Evolutionary conservation across 1,139 yeast species (phyloP), one percentile per base, ranked within the genome.

Genomic region (Keqinozyma sinolaborantium): DNA sequence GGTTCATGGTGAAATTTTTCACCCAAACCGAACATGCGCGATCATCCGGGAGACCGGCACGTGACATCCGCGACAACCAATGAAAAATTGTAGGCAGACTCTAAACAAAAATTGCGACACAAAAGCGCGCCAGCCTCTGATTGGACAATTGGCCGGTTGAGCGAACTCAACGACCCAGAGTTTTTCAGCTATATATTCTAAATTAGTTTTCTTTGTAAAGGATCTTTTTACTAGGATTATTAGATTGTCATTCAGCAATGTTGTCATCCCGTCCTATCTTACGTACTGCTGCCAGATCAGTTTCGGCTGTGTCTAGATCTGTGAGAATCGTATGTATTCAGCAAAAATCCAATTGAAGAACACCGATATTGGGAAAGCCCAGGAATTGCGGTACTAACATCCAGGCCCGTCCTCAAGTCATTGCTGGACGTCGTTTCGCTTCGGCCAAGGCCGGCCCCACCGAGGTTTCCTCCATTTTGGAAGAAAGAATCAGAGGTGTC

Each of bases 401-500:
- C 24, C 59, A 79, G 85, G 83, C 86, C 58, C 84, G 85, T 72
- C 86, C 88, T 53, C 67, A 74, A 60, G 10, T 18, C 21, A 60
- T 73, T 54, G 66, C 75, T 56, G 79, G 81, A 59, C 61, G 61
- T 53, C 82, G 95, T 70, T 86, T 78, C 64, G 97, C 97, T 62
- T 82, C 94, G 46, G 94, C 95, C 56, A 94, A 92, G 82, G 95
- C 97, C 60, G 90, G 95, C 55, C 97, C 99, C 64, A 92, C 98
- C 54, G 99, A 94, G 77, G 98, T 94, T 53, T 88, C 98, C 52
- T 87, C 97, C 44, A 92, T 94, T 73, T 82, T 94, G 63, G 98
- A 94, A 77, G 96, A 92, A 71, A 88, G 95, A 77, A 94, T 94
- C 79, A 88, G 96, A 77, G 98, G 98, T 73, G 94, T 92, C 56